Evolutionary conservation across 1,284 basidiomycete genomes (phyloP).

Genomic region (Moniliophthora roreri): DNA sequence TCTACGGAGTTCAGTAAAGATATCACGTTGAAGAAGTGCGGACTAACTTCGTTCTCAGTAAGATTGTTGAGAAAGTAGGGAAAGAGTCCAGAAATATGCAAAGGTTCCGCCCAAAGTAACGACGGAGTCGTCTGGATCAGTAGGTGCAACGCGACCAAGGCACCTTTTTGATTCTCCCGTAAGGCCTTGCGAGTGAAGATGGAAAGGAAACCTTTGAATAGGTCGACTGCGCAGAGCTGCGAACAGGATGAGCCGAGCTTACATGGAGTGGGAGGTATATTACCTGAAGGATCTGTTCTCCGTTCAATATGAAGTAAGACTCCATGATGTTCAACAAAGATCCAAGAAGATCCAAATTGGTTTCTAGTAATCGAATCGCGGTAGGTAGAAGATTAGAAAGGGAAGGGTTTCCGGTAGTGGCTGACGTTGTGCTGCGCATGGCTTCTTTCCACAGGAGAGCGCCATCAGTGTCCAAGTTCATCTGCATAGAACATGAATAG

Average conservation of each 20-base stretch:
- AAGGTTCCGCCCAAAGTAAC: conserved; percentile 62
- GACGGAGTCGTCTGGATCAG: conserved; percentile 64
- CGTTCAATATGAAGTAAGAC: conserved; percentile 80
- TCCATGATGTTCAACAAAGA: conserved; percentile 71
- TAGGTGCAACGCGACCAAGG: conserved; percentile 54
- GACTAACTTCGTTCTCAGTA: conserved; percentile 60
- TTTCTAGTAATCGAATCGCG: conserved; percentile 57
- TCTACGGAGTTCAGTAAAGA: conserved; percentile 34
- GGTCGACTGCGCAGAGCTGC: conserved; percentile 49
- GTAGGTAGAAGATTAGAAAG: conserved; percentile 72
- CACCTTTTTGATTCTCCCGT: conserved; percentile 54
- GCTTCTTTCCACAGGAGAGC: conserved; percentile 75
- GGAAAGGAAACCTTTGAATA: conserved; percentile 54
- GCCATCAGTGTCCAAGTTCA: conserved; percentile 80
- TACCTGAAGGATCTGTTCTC: conserved; percentile 68
- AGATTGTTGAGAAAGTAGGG: conserved; percentile 54
- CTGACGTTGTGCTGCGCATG: conserved; percentile 64
- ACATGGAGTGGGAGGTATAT: neutral
- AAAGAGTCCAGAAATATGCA: conserved; percentile 75
- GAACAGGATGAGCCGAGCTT: neutral
- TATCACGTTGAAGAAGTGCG: conserved; percentile 6
- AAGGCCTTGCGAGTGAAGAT: conserved; percentile 51
- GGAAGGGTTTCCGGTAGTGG: conserved; percentile 49
- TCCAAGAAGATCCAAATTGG: conserved; percentile 78
- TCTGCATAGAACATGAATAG: conserved; percentile 30